Evolutionary conservation across 2,329 filamentous ascomycete genomes (phyloP), one percentile per base, ranked within the genome.

Genomic region (Fusarium stilboides): DNA sequence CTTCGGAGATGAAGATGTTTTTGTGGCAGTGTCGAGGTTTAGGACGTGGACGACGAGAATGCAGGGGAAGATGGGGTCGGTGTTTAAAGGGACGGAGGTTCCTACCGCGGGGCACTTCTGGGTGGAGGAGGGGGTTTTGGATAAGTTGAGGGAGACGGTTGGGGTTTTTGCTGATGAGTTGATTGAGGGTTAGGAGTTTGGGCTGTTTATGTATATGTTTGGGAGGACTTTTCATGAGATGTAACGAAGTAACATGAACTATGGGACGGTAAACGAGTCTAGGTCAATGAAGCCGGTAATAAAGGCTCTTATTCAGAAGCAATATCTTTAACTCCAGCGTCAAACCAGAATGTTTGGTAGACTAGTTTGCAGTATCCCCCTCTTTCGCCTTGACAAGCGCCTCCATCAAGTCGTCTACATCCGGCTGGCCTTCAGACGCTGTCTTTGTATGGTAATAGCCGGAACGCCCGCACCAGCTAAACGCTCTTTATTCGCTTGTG

Each of bases 1-100:
- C 0, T 97, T 90, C 74, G 95, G 94, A 2, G 88, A 91, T 51
- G 83, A 86, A 6, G 94, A 98, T 77, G 80, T 85, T 0, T 97
- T 98, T 69, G 90, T 92, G 2, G 87, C 89, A 1, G 83, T 82
- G 5, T 86, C 84, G 60, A 92, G 88, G 77, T 82, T 94, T 70
- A 85, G 87, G 13, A 80, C 83, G 1, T 97, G 94, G 94, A 83
- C 83, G 12, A 80, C 81, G 40, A 84, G 82, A 62, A 79, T 94
- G 44, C 77, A 79, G 19, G 76, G 78, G 14, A 72, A 70, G 39
- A 75, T 78, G 1, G 78, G 76, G 2, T 88, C 86, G 19, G 74
- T 66, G 50, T 89, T 90, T 59, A 75, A 72, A 7, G 80, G 79
- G 15, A 74, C 79, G 4, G 86, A 89, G 67, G 80, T 91, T 24